A percentile compares a stretch with the other conserved stretches of the same genome.
phyloP scores from a whole-genome alignment of 768 basidiomycete genomes.

The Amanita exitialis region DNA sequence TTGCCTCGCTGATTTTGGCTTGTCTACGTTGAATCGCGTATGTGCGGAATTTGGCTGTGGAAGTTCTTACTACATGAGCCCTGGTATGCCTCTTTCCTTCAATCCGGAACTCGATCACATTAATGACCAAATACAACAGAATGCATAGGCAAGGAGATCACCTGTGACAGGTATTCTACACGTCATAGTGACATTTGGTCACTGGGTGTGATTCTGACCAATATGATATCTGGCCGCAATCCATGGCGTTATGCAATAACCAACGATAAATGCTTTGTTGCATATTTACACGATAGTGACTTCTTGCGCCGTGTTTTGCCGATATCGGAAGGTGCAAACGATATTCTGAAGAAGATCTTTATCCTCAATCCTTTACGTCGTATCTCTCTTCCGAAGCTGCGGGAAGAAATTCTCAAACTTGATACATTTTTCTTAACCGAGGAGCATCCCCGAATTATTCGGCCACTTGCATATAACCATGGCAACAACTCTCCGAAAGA shows the following conservation, averaged over 20 bases:
- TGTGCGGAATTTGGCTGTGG: constrained; percentile 48
- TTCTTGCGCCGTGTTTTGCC: constrained; percentile 63
- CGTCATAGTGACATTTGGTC: constrained; percentile 65
- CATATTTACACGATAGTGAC: constrained; percentile 51
- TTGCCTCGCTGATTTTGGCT: constrained; percentile 71
- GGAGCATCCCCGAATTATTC: neutral
- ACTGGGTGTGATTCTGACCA: constrained; percentile 71
- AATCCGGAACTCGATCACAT: neutral
- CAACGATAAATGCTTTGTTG: constrained; percentile 56
- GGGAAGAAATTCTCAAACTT: constrained; percentile 41
- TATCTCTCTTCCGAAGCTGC: constrained; percentile 53
- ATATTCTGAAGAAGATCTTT: constrained; percentile 65
- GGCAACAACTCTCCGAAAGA: neutral
- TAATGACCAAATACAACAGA: constrained; percentile 25
- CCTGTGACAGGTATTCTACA: constrained; percentile 43
- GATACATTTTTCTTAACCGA: constrained; percentile 45
- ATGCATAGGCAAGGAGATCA: constrained; percentile 36
- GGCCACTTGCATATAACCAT: neutral
- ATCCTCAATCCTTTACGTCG: constrained; percentile 50
- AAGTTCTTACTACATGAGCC: constrained; percentile 59
- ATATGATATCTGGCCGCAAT: constrained; percentile 69
- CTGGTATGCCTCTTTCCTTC: constrained; percentile 34
- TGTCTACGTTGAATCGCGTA: constrained; percentile 38
- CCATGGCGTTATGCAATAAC: constrained; percentile 69
- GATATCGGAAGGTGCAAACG: constrained; percentile 57